Evolutionary conservation across 768 basidiomycete genomes (phyloP), one percentile per base, ranked within the genome.

Genomic region (Cyclocybe cylindracea): DNA sequence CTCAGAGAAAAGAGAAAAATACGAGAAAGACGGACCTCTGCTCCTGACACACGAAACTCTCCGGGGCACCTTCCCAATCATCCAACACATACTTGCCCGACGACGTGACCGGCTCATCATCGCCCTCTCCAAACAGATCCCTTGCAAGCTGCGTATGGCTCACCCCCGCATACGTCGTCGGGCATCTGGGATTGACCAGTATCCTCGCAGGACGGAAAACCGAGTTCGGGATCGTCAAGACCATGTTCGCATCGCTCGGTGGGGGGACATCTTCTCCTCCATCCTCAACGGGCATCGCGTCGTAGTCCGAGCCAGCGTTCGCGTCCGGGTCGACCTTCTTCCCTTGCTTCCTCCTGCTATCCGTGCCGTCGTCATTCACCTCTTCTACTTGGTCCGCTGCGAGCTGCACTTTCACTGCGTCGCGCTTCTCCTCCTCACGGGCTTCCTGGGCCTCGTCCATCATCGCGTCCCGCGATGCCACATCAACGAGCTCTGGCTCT

Each of bases 1-100:
- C 36, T n/a, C 42, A 14, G 19, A 44, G 32, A 8, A 44, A 34
- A 40, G 42, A 8, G 41, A 29, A 52, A 42, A 51, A 39, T 48
- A 53, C 29, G 14, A 37, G 35, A 18, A 14, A 55, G 18, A 64
- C 82, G 43, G 48, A 89, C 89, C 79, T 80, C 68, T 93, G 91
- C 68, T 99, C 97, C 72, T 98, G 97, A 64, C 97, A 99, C 5
- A 98, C 95, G 70, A 97, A 99, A 57, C 89, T 93, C 66, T 98
- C 95, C 0, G 97, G 97, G 5, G 97, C 93, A 24, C 92, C 91
- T 48, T 93, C 89, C 95, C 95, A 98, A 64, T 97, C 93, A 41
- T 94, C 91, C 46, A 98, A 68, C 0, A 91, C 79, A 69, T 98
- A 96, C 67, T 89, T 93, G 41, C 79, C 79, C 24, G 75, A 70